Evolutionary conservation across 768 basidiomycete species (phyloP).

Genomic region (Russula brevipes): DNA sequence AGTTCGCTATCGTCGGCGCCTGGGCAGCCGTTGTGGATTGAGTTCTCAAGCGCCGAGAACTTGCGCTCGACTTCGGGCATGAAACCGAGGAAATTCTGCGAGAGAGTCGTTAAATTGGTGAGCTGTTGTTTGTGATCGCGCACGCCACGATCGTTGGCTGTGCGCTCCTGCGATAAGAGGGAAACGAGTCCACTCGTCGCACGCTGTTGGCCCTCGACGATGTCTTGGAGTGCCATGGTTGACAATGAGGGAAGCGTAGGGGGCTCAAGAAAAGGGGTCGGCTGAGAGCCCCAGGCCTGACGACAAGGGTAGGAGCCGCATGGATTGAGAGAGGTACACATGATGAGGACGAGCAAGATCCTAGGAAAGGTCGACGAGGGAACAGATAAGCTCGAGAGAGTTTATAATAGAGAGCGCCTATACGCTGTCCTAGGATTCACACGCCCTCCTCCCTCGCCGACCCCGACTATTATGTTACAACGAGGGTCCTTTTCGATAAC

Average conservation of each 20-base stretch:
- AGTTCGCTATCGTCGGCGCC: not conserved
- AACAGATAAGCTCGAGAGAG: not conserved
- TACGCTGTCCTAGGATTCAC: slow-evolving; percentile 6
- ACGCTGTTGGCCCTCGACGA: slow-evolving; percentile 18
- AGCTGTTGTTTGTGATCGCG: slow-evolving; percentile 20
- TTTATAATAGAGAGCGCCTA: slow-evolving; percentile 6
- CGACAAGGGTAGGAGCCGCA: not conserved
- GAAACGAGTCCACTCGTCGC: slow-evolving; percentile 11
- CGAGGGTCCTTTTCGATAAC: too few species aligned
- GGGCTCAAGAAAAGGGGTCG: not conserved
- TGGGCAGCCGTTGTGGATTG: not conserved
- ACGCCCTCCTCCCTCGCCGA: too few species aligned
- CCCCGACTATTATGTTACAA: too few species aligned
- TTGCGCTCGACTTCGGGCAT: slow-evolving; percentile 18
- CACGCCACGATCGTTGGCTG: not conserved
- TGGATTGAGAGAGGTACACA: slow-evolving; percentile 10
- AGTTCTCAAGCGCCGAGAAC: slow-evolving; percentile 4
- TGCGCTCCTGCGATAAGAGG: slow-evolving; percentile 12
- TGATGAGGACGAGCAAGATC: not conserved
- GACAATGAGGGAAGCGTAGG: not conserved
- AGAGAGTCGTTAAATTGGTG: slow-evolving; percentile 3
- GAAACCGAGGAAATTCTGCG: slow-evolving; percentile 13
- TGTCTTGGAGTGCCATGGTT: slow-evolving; percentile 14
- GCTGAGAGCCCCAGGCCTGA: not conserved
- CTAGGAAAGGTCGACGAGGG: slow-evolving; percentile 5